These are phyloP conservation scores for Pyrus communis DNA, from an alignment of 306 rosid species.

Conservation along the genomic window DNA sequence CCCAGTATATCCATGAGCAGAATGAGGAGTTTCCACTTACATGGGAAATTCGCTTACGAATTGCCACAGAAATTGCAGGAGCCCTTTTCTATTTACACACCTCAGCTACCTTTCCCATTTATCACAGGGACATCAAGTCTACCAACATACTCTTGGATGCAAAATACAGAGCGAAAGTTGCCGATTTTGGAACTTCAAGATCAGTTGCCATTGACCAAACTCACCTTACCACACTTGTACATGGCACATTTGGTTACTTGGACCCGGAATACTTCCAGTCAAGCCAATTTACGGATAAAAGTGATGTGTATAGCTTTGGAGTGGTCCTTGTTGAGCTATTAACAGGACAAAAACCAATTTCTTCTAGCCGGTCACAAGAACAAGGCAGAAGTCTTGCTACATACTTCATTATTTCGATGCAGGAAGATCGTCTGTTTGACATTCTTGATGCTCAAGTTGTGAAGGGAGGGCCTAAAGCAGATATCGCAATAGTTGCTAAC, in stretches of 20 bases:
- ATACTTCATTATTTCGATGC: slow-evolving; percentile 19
- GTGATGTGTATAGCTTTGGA: slow-evolving; percentile 18
- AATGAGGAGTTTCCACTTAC: slow-evolving; percentile 7
- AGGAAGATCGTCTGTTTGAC: slow-evolving; percentile 18
- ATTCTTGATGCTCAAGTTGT: slow-evolving; percentile 24
- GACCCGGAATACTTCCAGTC: slow-evolving; percentile 20
- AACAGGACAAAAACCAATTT: slow-evolving; percentile 6
- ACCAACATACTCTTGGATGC: slow-evolving; percentile 14
- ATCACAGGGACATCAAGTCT: slow-evolving; percentile 20
- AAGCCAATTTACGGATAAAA: slow-evolving; percentile 8
- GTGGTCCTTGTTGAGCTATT: slow-evolving; percentile 16
- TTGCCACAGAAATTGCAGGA: slow-evolving; percentile 15
- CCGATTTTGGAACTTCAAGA: slow-evolving; percentile 25
- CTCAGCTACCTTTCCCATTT: slow-evolving; percentile 11
- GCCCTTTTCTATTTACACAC: slow-evolving; percentile 13
- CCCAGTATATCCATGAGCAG: neutral
- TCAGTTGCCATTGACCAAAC: slow-evolving; percentile 17
- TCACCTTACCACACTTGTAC: slow-evolving; percentile 15
- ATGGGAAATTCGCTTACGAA: slow-evolving; percentile 14
- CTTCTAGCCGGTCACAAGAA: neutral
- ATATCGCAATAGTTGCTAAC: slow-evolving; percentile 25
- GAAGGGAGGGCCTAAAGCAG: slow-evolving; percentile 19
- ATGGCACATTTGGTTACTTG: slow-evolving; percentile 20
- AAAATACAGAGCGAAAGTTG: slow-evolving; percentile 21
- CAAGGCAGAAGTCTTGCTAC: slow-evolving; percentile 24